Evolutionary conservation across 805 yeast genomes (phyloP), one percentile per base, ranked within the genome.

Genomic region (Saccharomycopsis lassenensis): DNA sequence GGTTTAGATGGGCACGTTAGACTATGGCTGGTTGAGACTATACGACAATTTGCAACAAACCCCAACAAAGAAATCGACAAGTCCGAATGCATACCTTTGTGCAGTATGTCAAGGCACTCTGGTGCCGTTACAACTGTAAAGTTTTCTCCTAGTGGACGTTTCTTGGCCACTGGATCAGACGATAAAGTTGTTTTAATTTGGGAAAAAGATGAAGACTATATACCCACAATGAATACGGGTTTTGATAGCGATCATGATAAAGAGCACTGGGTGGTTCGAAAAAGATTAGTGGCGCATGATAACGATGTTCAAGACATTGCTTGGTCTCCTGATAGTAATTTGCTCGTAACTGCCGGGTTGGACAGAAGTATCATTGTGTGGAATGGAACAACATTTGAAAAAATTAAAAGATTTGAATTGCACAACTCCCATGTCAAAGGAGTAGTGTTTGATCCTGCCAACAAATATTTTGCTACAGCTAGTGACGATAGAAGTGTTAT

Each of bases 291-390:
- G 14, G 98, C 96, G 1, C 99, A 91, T 56, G 97, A 91, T 46
- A 91, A 89, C 52, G 99, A 91, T 61, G 83, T 91, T 34, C 98
- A 91, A 55, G 98, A 91, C 57, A 77, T 91, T 47, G 93, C 95
- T 29, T 91, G 98, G 97, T 82, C 95, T 1, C 96, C 97, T 0
- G 97, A 89, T 52, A 81, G 94, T 3, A 72, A 84, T 24, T 72
- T 91, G 17, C 61, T 91, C 31, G 95, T 91, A 12, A 81, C 95
- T 1, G 98, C 89, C 7, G 98, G 98, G 0, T 64, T 91, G 39
- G 99, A 91, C 57, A 67, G 95, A 51, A 80, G 91, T 29, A 83
- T 91, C 36, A 82, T 89, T 31, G 77, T 91, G 8, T 91, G 97
- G 96, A 83, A 77, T 51, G 97, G 95, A 3, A 61, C 74, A 2